Percentiles rank a stretch among this genome's conserved stretches.
phyloP scores from a whole-genome alignment of 1,284 basidiomycete genomes.

The Ganoderma multipileum region DNA sequence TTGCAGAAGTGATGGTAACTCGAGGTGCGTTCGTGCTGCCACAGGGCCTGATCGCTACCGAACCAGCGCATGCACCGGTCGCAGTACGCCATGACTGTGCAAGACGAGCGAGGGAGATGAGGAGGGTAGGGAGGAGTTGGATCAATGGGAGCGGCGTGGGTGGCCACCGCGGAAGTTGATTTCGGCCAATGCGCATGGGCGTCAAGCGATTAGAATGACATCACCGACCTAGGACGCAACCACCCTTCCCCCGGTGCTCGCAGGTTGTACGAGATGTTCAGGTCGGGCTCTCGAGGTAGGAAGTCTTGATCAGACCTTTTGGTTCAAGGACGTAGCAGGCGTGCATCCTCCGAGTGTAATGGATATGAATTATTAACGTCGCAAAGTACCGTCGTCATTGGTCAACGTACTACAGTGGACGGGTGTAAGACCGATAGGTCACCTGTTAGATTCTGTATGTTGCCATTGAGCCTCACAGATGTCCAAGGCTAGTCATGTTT shows the following conservation, averaged over 20 bases:
- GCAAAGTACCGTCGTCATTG: background rate
- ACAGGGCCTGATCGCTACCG: constrained; percentile 20
- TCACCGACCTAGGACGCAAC: background rate
- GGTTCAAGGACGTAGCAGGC: too few relatives aligned
- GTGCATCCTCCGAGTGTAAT: too few relatives aligned
- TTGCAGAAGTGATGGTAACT: constrained; percentile 43
- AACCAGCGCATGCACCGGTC: constrained; percentile 26
- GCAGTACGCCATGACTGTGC: constrained; percentile 22
- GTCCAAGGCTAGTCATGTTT: background rate
- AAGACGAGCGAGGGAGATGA: background rate
- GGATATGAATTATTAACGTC: background rate
- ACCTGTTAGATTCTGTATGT: background rate
- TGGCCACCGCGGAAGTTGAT: background rate
- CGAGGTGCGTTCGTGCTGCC: constrained; percentile 40
- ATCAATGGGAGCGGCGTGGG: background rate
- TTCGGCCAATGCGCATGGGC: background rate
- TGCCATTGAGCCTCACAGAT: background rate
- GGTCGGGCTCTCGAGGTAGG: too few relatives aligned
- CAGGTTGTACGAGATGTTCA: too few relatives aligned
- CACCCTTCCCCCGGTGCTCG: too few relatives aligned
- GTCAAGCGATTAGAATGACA: background rate
- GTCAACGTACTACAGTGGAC: background rate
- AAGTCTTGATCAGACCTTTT: too few relatives aligned
- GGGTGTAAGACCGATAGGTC: background rate
- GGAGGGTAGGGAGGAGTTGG: background rate